Base-by-base conservation (phyloP, 352 stramenopile genomes). In the Globisporangium megalacanthum region DNA sequence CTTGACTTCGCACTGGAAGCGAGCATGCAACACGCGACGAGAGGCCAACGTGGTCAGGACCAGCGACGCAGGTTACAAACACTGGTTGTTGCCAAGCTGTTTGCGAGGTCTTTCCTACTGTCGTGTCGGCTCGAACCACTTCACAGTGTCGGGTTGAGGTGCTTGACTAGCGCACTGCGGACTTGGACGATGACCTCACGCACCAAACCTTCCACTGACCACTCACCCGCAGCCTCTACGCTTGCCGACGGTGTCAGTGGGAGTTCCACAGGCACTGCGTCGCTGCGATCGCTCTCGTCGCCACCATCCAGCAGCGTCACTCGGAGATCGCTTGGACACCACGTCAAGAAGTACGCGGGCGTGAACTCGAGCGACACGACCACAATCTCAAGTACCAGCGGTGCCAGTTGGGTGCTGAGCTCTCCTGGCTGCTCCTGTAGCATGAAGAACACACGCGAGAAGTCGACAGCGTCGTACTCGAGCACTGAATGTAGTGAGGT, bases 381-480 rank as follows among this genome's bases (percentile, higher is more conserved):
- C 49, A 78, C 48, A 17, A 83, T 77, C 19, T 61, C 68, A 44
- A 83, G 62, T 20, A 70, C 59, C 9, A 13, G 35, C 10, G 35
- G 35, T 13, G 35, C 35, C 35, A 39, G 35, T 39, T 2, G 6
- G 35, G 35, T 39, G 35, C 68, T 62, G 39, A 58, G 46, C 39
- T 49, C 52, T 36, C 76, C 60, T 29, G 62, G 60, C 49, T 83
- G 73, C 54, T 83, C 73, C 49, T 83, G 73, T 6, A 79, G 42
- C 63, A 80, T 72, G 60, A 83, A 80, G 65, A 76, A 67, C 20
- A 70, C 64, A 6, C 70, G 66, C n/a, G 68, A 72, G 49, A 79
- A 83, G 19, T 79, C 73, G 41, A 80, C 58, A 5, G 70, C 48
- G 35, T 83, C 73, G 58, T 77, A 83, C 35, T 83, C 73, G 31